Base-by-base conservation (phyloP, 441 rosid genomes). In the Daphne laureola region DNA sequence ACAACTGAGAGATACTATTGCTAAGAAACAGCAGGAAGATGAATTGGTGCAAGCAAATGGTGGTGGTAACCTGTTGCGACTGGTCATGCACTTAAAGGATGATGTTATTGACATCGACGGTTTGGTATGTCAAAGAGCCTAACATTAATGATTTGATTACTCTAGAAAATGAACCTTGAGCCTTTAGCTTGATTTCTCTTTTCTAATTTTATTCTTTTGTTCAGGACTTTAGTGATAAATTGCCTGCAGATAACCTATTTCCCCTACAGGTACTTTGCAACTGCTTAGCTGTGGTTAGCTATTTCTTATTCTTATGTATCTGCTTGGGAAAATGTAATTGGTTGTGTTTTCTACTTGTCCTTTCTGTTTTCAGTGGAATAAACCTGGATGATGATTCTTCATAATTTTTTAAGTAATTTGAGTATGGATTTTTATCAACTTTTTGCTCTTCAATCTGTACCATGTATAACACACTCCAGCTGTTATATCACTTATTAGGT, bases 51-150 rank as follows among this genome's bases (percentile, higher is more conserved):
- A 79, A 59, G 63, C 85, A 46, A 84, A 82, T 65, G 93, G 95
- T 58, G 95, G 96, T 21, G 93, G 90, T 63, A 81, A 86, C 76
- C 69, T 93, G 58, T 67, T 93, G 38, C 95, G 87, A 56, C 49
- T 90, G 54, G 83, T 93, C 95, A 83, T 93, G 77, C 95, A 81
- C 72, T 58, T 93, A 70, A 87, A 93, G 78, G 99, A 90, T 65
- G 96, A 87, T 61, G 90, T 73, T 53, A 82, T 90, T 80, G 95
- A 90, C 77, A 82, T 87, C 67, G 96, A 87, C 67, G 89, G 90
- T 71, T 78, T 93, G 93, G 99, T 93, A 87, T 69, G 87, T 61
- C 55, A 27, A 64, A 49, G 43, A 45, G 63, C 26, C 17, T 16
- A 1, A 16, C 14, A 12, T 59, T 21, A 16, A 5, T 43, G 43